Conservation (phyloP, 805 yeast species). For the Hanseniaspora nectarophila region DNA sequence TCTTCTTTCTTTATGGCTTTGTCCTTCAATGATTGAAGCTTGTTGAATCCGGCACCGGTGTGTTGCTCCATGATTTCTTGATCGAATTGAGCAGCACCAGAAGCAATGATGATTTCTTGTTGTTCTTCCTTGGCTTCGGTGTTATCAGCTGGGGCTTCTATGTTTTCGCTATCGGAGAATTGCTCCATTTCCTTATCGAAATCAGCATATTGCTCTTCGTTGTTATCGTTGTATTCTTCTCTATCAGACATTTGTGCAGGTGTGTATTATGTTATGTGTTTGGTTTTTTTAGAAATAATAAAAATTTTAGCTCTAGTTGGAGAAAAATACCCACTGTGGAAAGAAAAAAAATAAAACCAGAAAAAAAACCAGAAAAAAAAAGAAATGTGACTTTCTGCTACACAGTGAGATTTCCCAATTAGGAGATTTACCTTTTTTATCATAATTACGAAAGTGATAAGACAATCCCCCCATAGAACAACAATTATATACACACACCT, state of each 20-base stretch:
- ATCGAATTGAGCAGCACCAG: constrained; percentile 55
- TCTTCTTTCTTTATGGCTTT: constrained; percentile 80
- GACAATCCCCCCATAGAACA: neutral
- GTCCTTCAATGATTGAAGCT: constrained; percentile 57
- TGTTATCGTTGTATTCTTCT: constrained; percentile 57
- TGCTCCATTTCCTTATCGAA: constrained; percentile 62
- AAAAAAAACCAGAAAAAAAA: neutral
- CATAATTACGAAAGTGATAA: too few relatives aligned
- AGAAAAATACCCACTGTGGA: too few relatives aligned
- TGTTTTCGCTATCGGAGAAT: constrained; percentile 59
- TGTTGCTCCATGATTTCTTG: constrained; percentile 24
- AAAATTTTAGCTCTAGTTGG: too few relatives aligned
- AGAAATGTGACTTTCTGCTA: neutral
- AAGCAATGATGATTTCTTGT: constrained; percentile 54
- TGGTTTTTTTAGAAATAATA: neutral
- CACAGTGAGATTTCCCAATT: neutral
- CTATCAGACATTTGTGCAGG: constrained; percentile 38
- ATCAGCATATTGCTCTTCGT: constrained; percentile 54
- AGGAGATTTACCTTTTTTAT: too few relatives aligned
- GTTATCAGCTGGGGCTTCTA: constrained; percentile 27
- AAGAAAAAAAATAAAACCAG: neutral
- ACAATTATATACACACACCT: neutral
- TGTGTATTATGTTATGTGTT: neutral
- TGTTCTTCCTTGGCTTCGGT: constrained; percentile 27
- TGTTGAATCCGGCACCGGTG: constrained; percentile 24